Conservation (phyloP, 2,329 filamentous ascomycete species). For the Hypoxylon sp. region DNA sequence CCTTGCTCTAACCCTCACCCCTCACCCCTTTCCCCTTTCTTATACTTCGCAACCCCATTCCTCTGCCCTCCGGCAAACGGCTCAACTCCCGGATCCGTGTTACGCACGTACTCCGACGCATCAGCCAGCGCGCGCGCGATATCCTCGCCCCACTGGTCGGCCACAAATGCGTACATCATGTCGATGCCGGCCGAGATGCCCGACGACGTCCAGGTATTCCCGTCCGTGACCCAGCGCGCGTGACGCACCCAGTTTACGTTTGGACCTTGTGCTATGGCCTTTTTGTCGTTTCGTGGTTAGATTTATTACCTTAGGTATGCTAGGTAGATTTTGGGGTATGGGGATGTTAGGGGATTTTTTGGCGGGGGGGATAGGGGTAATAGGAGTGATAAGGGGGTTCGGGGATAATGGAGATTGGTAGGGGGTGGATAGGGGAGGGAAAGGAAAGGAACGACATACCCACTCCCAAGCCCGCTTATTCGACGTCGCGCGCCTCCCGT, state of each 20-base stretch:
- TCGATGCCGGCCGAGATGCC: slow-evolving; percentile 74
- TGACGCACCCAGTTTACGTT: slow-evolving; percentile 71
- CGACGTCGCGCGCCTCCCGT: slow-evolving; percentile 73
- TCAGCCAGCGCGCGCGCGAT: slow-evolving; percentile 64
- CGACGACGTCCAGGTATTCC: slow-evolving; percentile 76
- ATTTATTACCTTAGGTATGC: not conserved
- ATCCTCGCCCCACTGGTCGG: slow-evolving; percentile 66
- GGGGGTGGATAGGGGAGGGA: not conserved
- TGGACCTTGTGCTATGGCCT: slow-evolving; percentile 60
- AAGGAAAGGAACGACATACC: slow-evolving; percentile 51
- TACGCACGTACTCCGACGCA: slow-evolving; percentile 71
- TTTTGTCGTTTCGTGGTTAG: not conserved
- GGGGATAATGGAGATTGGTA: not conserved
- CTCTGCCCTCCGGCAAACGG: slow-evolving; percentile 59
- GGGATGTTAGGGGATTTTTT: too few relatives aligned
- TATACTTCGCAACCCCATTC: slow-evolving; percentile 23
- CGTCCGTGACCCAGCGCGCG: slow-evolving; percentile 76
- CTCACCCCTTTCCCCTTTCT: not conserved
- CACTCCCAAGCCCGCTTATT: slow-evolving; percentile 73
- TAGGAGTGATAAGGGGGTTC: not conserved
- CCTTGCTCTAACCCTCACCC: not conserved
- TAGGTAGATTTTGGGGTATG: too few relatives aligned
- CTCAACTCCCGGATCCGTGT: slow-evolving; percentile 65
- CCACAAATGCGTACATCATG: slow-evolving; percentile 70
- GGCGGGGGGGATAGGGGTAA: too few relatives aligned